Evolutionary conservation across 108 stramenopile species (phyloP).

Genomic region (Cyclotella kingstonii): DNA sequence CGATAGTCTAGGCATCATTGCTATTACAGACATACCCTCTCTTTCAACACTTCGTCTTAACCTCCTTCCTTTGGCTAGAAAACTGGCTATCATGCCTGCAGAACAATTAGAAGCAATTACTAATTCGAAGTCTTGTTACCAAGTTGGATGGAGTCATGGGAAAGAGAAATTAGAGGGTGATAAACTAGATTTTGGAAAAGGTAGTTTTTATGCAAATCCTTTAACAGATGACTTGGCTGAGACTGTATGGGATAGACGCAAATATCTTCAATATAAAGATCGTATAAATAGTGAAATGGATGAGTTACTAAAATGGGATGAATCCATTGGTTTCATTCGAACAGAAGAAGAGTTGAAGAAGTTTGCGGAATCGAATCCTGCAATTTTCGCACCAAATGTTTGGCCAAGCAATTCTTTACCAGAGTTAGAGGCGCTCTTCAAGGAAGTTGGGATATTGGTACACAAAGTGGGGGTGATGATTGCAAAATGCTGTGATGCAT

Average conservation of each 20-base stretch:
- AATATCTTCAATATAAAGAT: background rate
- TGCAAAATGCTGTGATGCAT: constrained; percentile 78
- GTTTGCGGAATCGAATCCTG: constrained; percentile 46
- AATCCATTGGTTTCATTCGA: constrained; percentile 17
- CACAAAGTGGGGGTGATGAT: constrained; percentile 73
- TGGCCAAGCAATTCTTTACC: constrained; percentile 77
- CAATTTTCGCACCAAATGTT: constrained; percentile 75
- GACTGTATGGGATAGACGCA: constrained; percentile 36
- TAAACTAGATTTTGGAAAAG: constrained; percentile 82
- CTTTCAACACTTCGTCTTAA: constrained; percentile 30
- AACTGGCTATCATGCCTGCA: constrained; percentile 59
- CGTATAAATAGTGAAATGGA: background rate
- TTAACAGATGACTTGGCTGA: constrained; percentile 57
- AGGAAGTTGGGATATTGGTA: constrained; percentile 70
- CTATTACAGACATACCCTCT: constrained; percentile 58
- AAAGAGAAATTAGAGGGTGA: constrained; percentile 83
- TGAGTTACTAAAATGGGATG: constrained; percentile 29
- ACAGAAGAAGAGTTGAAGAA: constrained; percentile 30
- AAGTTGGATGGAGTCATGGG: constrained; percentile 93
- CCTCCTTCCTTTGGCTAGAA: constrained; percentile 60
- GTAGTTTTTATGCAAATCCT: constrained; percentile 94
- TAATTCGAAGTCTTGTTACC: constrained; percentile 60
- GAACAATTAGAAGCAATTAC: constrained; percentile 56
- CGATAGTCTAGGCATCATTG: constrained; percentile 65
- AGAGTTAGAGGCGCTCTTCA: constrained; percentile 74